Evolutionary conservation across 352 stramenopile genomes (phyloP).

Genomic region (Stramenopiles sp.): DNA sequence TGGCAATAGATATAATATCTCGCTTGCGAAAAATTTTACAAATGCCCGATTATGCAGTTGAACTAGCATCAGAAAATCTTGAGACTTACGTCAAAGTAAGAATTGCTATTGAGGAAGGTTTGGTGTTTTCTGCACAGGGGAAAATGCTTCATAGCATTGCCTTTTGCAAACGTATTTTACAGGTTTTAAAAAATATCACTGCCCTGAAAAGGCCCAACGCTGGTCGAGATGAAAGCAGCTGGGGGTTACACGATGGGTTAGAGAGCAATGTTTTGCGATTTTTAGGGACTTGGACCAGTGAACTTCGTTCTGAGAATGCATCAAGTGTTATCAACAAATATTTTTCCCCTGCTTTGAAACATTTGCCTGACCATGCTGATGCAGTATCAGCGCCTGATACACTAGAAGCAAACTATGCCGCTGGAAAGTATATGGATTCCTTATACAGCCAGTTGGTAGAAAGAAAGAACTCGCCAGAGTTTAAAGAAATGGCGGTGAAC

Average conservation of each 20-base stretch:
- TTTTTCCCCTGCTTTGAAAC: not conserved
- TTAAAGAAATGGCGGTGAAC: not conserved
- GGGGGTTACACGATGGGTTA: not conserved
- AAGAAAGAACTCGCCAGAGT: not conserved
- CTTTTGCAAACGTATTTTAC: too few relatives aligned
- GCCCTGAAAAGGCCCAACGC: not conserved
- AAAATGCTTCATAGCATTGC: not conserved
- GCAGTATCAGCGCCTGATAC: not conserved
- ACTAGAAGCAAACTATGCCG: not conserved
- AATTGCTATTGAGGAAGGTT: not conserved
- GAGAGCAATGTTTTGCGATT: not conserved
- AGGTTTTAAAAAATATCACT: not conserved
- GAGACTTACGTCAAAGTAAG: not conserved
- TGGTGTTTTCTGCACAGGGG: not conserved
- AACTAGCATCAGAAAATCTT: too few relatives aligned
- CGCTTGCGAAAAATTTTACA: too few relatives aligned
- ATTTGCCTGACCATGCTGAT: too few relatives aligned
- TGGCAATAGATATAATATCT: too few relatives aligned
- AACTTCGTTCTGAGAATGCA: not conserved
- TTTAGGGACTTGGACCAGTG: not conserved
- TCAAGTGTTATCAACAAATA: not conserved
- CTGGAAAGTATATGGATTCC: not conserved
- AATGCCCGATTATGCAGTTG: too few relatives aligned
- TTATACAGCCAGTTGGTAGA: not conserved
- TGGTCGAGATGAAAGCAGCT: not conserved